A percentile compares a stretch with the other conserved stretches of the same genome.
These are phyloP conservation scores for Kwoniella dendrophila DNA, from an alignment of 768 basidiomycete genomes.

Conservation along the genomic window DNA sequence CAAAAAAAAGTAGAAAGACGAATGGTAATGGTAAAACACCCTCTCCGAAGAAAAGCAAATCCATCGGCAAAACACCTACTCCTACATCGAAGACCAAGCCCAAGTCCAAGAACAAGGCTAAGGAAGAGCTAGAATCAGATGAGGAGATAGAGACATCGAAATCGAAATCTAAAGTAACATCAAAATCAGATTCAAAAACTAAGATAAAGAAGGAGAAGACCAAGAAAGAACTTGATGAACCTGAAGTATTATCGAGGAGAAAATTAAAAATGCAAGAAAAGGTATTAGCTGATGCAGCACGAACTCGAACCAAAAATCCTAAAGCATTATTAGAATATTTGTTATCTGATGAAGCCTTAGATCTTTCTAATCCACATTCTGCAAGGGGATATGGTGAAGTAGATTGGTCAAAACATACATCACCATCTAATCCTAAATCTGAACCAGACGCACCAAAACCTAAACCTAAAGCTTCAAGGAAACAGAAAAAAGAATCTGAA, in stretches of 20 bases:
- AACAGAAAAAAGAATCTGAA: neutral
- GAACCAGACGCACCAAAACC: constrained; percentile 3
- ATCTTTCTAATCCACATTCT: constrained; percentile 37
- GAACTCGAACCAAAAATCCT: neutral
- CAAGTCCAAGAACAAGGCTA: neutral
- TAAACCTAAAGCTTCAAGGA: neutral
- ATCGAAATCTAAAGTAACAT: neutral
- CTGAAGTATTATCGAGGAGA: neutral
- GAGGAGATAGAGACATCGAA: too few relatives aligned
- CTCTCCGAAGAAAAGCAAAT: too few relatives aligned
- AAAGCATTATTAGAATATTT: constrained; percentile 33
- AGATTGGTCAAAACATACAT: constrained; percentile 26
- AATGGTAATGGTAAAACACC: neutral
- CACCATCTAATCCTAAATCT: constrained; percentile 12
- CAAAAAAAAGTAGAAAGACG: neutral
- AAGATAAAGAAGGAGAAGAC: neutral
- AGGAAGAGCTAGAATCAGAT: too few relatives aligned
- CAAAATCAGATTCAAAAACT: neutral
- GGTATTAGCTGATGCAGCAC: neutral
- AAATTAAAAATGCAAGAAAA: constrained; percentile 4
- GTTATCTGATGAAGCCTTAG: constrained; percentile 39
- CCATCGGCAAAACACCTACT: too few relatives aligned
- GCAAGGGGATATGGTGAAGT: constrained; percentile 34
- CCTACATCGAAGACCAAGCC: neutral
- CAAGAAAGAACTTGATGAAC: neutral